These are phyloP conservation scores for Diaporthe amygdali DNA, from an alignment of 2,329 filamentous ascomycete genomes.

Conservation along the genomic window DNA sequence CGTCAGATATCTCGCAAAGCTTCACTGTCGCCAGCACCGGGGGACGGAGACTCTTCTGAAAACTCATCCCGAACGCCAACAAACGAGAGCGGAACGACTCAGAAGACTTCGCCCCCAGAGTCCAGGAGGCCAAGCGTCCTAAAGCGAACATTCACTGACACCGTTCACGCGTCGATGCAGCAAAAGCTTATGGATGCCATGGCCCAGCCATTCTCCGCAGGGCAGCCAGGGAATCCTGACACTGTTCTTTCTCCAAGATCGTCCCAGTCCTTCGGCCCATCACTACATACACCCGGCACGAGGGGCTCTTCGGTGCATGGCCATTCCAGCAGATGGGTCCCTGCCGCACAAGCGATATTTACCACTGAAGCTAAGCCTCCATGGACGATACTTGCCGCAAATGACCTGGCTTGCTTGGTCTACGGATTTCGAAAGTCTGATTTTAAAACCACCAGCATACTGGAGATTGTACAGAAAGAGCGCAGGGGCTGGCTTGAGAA, in stretches of 20 bases:
- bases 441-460: slow-evolving; percentile 90
- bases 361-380: slow-evolving; percentile 90
- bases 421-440: slow-evolving; percentile 98
- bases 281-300: slow-evolving; percentile 49
- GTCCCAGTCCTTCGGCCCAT: slow-evolving; percentile 45
- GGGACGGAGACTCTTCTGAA: slow-evolving; percentile 45
- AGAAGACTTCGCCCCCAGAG: slow-evolving; percentile 57
- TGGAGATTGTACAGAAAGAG: slow-evolving; percentile 93
- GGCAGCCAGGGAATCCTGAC: slow-evolving; percentile 45
- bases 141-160: slow-evolving; percentile 89
- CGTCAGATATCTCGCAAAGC: slow-evolving; percentile 12
- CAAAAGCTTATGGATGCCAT: slow-evolving; percentile 85
- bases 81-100: slow-evolving; percentile 59
- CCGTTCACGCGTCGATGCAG: slow-evolving; percentile 75
- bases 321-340: slow-evolving; percentile 88
- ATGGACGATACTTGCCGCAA: slow-evolving; percentile 95
- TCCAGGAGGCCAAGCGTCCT: slow-evolving; percentile 68
- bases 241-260: slow-evolving; percentile 49
- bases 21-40: neutral
- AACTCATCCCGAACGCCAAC: slow-evolving; percentile 59
- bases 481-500: slow-evolving; percentile 87
- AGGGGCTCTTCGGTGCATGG: slow-evolving; percentile 73
- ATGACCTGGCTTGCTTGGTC: slow-evolving; percentile 94
- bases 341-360: slow-evolving; percentile 94
- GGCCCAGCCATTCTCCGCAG: slow-evolving; percentile 76